These are phyloP conservation scores for Globisporangium alternatum DNA, from an alignment of 352 stramenopile species.

Conservation along the genomic window DNA sequence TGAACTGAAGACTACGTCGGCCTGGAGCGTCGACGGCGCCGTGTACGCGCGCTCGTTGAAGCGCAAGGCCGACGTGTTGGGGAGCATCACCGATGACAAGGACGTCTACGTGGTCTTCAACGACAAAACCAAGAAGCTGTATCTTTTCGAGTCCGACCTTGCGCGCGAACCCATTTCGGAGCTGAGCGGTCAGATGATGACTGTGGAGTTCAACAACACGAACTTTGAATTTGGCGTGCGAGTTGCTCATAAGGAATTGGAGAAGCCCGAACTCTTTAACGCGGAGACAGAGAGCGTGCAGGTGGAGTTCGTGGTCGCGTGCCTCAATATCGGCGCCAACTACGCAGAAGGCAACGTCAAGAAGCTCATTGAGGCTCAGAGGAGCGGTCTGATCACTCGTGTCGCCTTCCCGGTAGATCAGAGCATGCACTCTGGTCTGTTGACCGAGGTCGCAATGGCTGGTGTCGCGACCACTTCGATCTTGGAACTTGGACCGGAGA, in stretches of 20 bases:
- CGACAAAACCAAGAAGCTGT: constrained; percentile 1
- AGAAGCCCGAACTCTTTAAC: constrained; percentile 13
- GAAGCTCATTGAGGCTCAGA: neutral
- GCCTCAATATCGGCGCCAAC: neutral
- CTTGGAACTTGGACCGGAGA: too few relatives aligned
- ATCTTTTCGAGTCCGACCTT: constrained; percentile 11
- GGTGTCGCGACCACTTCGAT: too few relatives aligned
- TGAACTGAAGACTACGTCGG: constrained; percentile 1
- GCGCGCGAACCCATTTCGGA: neutral
- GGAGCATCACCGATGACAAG: too few relatives aligned
- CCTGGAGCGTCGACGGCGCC: constrained; percentile 10
- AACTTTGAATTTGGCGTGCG: constrained; percentile 9
- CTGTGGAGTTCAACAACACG: neutral
- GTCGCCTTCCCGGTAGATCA: too few relatives aligned
- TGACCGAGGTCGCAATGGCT: too few relatives aligned
- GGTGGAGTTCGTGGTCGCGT: neutral
- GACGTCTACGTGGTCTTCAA: constrained; percentile 14
- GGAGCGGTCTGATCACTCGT: neutral
- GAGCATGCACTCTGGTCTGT: too few relatives aligned
- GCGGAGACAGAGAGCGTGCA: neutral
- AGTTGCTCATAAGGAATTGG: neutral
- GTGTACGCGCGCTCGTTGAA: constrained; percentile 4
- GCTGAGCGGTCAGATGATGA: neutral
- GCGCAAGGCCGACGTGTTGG: constrained; percentile 8
- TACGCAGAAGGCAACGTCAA: neutral